Base-by-base conservation (phyloP, 306 rosid species). In the Castanopsis chinensis region DNA sequence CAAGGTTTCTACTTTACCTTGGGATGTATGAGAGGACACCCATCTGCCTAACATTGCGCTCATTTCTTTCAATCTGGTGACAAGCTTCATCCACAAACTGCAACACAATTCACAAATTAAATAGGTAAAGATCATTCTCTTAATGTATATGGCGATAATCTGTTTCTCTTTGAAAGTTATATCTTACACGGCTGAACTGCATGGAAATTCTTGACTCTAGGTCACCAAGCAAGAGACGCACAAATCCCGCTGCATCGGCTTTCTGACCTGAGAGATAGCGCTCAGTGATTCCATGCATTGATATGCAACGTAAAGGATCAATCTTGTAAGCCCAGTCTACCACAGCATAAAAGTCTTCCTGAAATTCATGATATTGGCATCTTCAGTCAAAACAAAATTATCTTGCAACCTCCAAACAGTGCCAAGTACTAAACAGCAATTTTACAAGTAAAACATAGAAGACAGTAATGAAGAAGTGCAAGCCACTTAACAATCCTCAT, bases 311-410 rank as follows among this genome's bases (percentile, higher is more conserved):
- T 54, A 95, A 85, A 37, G 99, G 98, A 81, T 95, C 99, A 83
- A 93, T 84, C 89, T 93, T 95, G 88, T 88, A 93, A 56, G 97
- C 99, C 99, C 99, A 95, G 71, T 95, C 98, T 82, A 95, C 94
- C 37, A 95, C 86, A 64, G 91, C 92, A 86, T 87, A 89, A 69
- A 95, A 95, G 80, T 95, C 99, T 72, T 95, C 99, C 99, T 95
- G 94, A 77, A 83, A 87, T 71, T 81, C 81, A 89, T 51, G 80
- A 54, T 33, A 51, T 60, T 2, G 76, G 73, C 18, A 81, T 71
- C 56, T 37, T 45, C 64, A 63, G 59, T 63, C 21, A 86, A 74
- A 49, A 75, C 55, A 49, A 75, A 76, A 77, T 71, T 35, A 37
- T 59, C 68, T 14, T n/a, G 71, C 21, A 76, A 51, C 67, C 37